Base-by-base conservation (phyloP, 192 early-diverging fungal species). In the Entomortierella lignicola region DNA sequence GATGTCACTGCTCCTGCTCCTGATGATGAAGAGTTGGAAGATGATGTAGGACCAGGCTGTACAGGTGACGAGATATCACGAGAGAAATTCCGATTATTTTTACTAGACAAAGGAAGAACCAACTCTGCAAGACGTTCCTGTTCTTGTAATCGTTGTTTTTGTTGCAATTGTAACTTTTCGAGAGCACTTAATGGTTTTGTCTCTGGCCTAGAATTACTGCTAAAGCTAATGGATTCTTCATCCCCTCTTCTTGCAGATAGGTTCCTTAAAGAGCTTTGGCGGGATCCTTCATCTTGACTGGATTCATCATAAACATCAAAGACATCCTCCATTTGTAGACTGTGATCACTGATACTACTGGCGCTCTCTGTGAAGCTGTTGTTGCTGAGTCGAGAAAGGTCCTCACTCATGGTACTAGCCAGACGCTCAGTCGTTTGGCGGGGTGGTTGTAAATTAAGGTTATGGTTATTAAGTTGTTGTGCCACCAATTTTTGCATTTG, bases 281-380 rank as follows among this genome's bases (percentile, higher is more conserved):
- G 63, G 0, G 63, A 54, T 25, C 25, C n/a, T n/a, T n/a, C 55
- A 27, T 44, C 52, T 25, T 32, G 21, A 48, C 66, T 48, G 1
- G 72, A 57, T 0, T 29, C 7, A 30, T 69, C 74, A 31, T 64
- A 69, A 11, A 67, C 11, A 6, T 77, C 72, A 77, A 63, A 63
- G 7, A 63, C 41, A 30, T 77, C 74, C 25, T 77, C 74, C 74
- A 77, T 77, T 18, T 58, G 42, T 2, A 77, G 66, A 37, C 66
- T 69, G 5, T 63, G 20, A 23, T 70, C 66, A 56, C 61, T 69
- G 44, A 69, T 50, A 41, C 66, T 69, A 4, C 55, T 44, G 11
- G 29, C 37, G 26, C 55, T 68, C 13, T 79, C 68, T 23, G 63
- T 66, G 1, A 69, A 41, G 29, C 57, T 64, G 50, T 54, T 60